A percentile compares a stretch with the other conserved stretches of the same genome.
Evolutionary conservation across 306 rosid genomes (phyloP).

Genomic region (Medicago ruthenica): DNA sequence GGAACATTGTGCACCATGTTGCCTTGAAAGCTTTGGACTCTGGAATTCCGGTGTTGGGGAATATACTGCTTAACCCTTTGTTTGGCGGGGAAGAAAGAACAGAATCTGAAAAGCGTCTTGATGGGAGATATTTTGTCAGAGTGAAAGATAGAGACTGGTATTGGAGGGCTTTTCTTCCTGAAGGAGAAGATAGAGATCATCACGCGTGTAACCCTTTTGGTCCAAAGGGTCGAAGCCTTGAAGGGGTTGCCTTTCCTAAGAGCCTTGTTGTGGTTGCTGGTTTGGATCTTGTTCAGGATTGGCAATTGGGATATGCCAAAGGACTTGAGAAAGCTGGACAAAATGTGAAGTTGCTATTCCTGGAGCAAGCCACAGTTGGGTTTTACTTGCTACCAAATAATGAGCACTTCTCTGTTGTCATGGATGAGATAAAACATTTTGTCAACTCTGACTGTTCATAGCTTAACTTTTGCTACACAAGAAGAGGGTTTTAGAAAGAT

Average conservation of each 20-base stretch:
- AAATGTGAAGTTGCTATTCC: constrained; percentile 67
- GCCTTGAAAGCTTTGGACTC: constrained; percentile 73
- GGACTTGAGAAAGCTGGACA: constrained; percentile 87
- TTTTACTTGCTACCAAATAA: constrained; percentile 93
- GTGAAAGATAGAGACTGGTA: constrained; percentile 92
- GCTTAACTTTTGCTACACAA: constrained; percentile 61
- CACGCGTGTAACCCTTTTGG: constrained; percentile 97
- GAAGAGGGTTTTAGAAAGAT: constrained; percentile 63
- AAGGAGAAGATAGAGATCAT: constrained; percentile 95
- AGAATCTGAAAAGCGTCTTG: constrained; percentile 72
- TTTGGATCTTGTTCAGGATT: constrained; percentile 90
- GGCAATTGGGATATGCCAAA: constrained; percentile 89
- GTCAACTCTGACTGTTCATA: constrained; percentile 74
- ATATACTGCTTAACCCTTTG: constrained; percentile 87
- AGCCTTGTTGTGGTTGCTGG: constrained; percentile 98
- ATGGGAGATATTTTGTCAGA: constrained; percentile 91
- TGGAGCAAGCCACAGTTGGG: constrained; percentile 90
- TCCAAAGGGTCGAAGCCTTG: constrained; percentile 64
- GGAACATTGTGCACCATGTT: constrained; percentile 95
- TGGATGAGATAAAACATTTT: constrained; percentile 88
- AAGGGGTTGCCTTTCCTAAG: constrained; percentile 78
- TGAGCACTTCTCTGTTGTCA: constrained; percentile 77
- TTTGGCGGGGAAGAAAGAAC: constrained; percentile 92
- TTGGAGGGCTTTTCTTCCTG: constrained; percentile 98
- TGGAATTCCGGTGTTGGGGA: constrained; percentile 77